These are phyloP conservation scores for Chloris gayana DNA, from an alignment of 176 grass and related monocot species.

Conservation along the genomic window DNA sequence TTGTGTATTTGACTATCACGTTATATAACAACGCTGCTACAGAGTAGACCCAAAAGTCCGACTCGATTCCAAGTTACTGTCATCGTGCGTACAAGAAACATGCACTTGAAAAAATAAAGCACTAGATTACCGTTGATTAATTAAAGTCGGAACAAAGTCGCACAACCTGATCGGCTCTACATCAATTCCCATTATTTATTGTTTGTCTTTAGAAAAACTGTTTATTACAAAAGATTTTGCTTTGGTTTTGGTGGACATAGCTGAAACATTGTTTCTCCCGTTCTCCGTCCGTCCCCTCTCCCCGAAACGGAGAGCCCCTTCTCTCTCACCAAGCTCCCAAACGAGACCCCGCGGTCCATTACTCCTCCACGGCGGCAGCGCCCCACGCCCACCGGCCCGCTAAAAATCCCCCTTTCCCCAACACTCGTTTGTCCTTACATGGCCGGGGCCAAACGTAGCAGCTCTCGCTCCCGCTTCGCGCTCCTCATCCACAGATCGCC, in stretches of 20 bases:
- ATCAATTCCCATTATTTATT: too few species aligned
- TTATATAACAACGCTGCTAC: too few species aligned
- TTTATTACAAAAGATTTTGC: not conserved
- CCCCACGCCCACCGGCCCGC: not conserved
- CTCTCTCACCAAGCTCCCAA: not conserved
- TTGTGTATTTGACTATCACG: too few species aligned
- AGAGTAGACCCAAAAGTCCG: too few species aligned
- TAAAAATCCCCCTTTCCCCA: constrained; percentile 25
- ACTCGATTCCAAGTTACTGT: too few species aligned
- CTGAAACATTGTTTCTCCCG: not conserved
- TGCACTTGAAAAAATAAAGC: too few species aligned
- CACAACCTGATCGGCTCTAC: too few species aligned
- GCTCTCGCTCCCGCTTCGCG: constrained; percentile 5
- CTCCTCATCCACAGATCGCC: constrained; percentile 24
- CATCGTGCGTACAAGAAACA: too few species aligned
- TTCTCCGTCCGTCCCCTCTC: not conserved
- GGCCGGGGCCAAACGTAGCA: constrained; percentile 28
- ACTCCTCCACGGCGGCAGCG: constrained; percentile 22
- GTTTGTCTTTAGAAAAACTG: not conserved
- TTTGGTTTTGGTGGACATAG: constrained; percentile 33
- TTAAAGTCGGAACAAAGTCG: too few species aligned
- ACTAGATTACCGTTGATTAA: too few species aligned
- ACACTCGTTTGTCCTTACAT: constrained; percentile 35
- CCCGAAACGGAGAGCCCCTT: constrained; percentile 6
- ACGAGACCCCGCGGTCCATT: not conserved